Base-by-base conservation (phyloP, 305 asterid genomes). In the Fraxinus albicans region DNA sequence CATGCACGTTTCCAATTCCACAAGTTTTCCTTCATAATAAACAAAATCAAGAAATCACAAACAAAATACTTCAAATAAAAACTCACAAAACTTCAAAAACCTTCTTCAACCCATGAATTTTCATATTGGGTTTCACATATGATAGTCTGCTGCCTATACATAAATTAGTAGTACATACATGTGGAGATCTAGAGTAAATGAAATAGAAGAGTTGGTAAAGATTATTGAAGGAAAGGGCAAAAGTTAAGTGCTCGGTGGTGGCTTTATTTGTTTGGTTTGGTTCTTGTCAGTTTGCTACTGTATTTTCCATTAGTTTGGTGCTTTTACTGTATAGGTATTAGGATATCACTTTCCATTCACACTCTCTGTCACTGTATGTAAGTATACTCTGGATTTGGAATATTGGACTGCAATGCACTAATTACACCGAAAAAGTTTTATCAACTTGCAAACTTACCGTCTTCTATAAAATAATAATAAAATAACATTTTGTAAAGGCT, bases 201-300 rank as follows among this genome's bases (percentile, higher is more conserved):
- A 80, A 80, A 85, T 86, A 84, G 77, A 80, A 85, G 80, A 83
- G 88, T 85, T 89, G 92, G 89, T 85, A 80, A 82, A 87, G 90
- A 73, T 83, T 81, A 85, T 58, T 65, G 81, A 40, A 42, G 17
- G 19, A 58, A 76, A 50, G 36, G 78, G 83, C 33, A 33, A 73
- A 1, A 7, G 21, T 12, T 70, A 84, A 75, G 87, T 83, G 89
- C 86, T 84, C 80, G 80, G 90, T 89, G 90, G 90, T 58, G 88
- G 81, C 87, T 58, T 83, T 19, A 65, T 73, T 84, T 76, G 82
- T 76, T 60, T 38, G 80, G 19, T 55, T 73, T 81, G 42, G 36
- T 73, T 23, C 2, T 35, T 75, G 63, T 47, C 63, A 74, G 65
- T 42, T 81, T 34, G 40, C 76, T 31, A 69, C 76, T 81, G 55